A percentile compares a stretch with the other conserved stretches of the same genome.
phyloP scores from a whole-genome alignment of 345 rosid genomes.

The Pseudoturritis turrita region DNA sequence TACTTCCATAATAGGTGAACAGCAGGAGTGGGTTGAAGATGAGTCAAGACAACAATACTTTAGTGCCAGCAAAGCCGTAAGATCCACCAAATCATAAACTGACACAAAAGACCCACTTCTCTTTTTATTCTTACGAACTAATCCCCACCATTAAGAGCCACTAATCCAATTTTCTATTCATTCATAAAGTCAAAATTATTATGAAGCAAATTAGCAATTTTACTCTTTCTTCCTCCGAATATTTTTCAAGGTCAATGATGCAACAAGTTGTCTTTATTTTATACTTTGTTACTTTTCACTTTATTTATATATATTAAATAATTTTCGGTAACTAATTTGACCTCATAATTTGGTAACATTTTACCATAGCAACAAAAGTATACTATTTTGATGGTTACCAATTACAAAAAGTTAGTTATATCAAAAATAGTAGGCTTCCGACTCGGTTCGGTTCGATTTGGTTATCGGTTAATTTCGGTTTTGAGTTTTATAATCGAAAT shows the following conservation, averaged over 20 bases:
- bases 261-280: constrained; percentile 13
- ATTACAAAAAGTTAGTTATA: too few relatives aligned
- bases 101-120: constrained; percentile 33
- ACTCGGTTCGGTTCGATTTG: too few relatives aligned
- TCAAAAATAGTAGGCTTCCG: too few relatives aligned
- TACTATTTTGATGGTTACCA: too few relatives aligned
- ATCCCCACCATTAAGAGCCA: constrained; percentile 36
- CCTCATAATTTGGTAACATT: too few relatives aligned
- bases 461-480: too few relatives aligned
- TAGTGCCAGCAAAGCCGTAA: constrained; percentile 34
- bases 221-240: constrained; percentile 3
- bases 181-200: constrained; percentile 19
- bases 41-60: constrained; percentile 33
- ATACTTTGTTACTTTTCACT: background rate
- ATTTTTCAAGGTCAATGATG: constrained; percentile 24
- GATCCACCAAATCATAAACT: constrained; percentile 29
- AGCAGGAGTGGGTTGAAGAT: constrained; percentile 33
- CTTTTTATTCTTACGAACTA: constrained; percentile 25
- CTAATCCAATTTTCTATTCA: constrained; percentile 13
- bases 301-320: background rate
- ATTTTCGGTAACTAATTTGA: constrained; percentile 2
- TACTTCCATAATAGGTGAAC: constrained; percentile 29
- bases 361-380: too few relatives aligned
- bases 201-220: constrained; percentile 13
- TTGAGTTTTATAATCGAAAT: too few relatives aligned